A percentile compares a stretch with the other conserved stretches of the same genome.
These are phyloP conservation scores for Aspergillus bombycis DNA, from an alignment of 2,329 filamentous ascomycete genomes.

Conservation along the genomic window DNA sequence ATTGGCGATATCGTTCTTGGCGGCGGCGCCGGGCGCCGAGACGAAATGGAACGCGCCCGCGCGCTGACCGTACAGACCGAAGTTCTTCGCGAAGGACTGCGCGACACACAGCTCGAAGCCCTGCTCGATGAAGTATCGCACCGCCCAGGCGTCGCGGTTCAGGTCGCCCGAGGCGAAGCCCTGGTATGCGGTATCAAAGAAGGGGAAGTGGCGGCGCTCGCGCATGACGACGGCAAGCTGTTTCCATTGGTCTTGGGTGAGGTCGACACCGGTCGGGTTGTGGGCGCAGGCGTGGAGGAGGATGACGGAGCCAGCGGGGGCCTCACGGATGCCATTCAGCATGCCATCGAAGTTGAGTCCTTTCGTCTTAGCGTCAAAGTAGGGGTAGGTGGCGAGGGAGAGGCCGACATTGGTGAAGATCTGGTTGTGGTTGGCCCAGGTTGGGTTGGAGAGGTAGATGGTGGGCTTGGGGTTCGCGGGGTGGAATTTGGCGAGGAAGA, in stretches of 20 bases:
- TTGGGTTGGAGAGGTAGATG: conserved; percentile 92
- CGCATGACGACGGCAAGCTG: conserved; percentile 79
- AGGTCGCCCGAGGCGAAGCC: conserved; percentile 94
- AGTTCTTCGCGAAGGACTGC: conserved; percentile 66
- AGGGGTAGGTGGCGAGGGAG: conserved; percentile 80
- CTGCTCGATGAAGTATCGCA: conserved; percentile 90
- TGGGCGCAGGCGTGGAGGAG: conserved; percentile 94
- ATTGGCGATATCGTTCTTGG: conserved; percentile 60
- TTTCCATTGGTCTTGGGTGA: conserved; percentile 91
- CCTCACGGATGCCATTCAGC: conserved; percentile 69
- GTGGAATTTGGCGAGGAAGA: conserved; percentile 95
- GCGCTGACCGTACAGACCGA: conserved; percentile 92
- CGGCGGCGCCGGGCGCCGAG: conserved; percentile 70
- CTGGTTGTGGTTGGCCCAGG: conserved; percentile 98
- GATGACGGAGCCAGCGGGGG: conserved; percentile 80
- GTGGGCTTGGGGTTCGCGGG: conserved; percentile 61
- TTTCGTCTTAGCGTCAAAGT: conserved; percentile 87
- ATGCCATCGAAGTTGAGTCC: conserved; percentile 92
- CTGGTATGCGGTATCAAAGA: conserved; percentile 98
- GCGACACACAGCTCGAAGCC: conserved; percentile 73
- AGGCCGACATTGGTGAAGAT: conserved; percentile 93
- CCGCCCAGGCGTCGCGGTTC: conserved; percentile 81
- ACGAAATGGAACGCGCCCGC: conserved; percentile 96
- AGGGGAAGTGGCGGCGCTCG: conserved; percentile 85
- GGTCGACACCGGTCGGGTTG: conserved; percentile 97